These are phyloP conservation scores for Penicillium janthinellum DNA, from an alignment of 2,329 filamentous ascomycete genomes.

Conservation along the genomic window DNA sequence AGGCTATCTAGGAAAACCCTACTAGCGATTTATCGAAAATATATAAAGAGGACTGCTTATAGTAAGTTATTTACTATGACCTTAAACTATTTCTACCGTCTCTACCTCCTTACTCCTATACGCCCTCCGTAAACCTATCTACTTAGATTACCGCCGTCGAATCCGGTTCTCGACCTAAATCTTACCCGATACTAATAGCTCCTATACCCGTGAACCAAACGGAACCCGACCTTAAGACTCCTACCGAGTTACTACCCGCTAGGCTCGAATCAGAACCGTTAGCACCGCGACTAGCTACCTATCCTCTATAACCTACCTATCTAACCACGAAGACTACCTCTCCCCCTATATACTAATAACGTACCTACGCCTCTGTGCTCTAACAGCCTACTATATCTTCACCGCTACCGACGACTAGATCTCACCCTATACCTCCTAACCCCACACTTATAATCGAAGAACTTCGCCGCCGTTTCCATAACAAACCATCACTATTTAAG, in stretches of 20 bases:
- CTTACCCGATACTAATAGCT: background rate
- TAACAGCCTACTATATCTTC: background rate
- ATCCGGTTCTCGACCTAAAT: background rate
- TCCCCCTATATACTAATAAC: background rate
- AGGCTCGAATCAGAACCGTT: background rate
- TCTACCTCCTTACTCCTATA: background rate
- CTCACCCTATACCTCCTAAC: background rate
- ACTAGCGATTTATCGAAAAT: background rate
- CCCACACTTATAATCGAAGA: background rate
- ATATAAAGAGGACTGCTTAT: background rate
- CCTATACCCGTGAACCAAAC: background rate
- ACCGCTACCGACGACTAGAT: background rate
- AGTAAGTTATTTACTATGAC: background rate
- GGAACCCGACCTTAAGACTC: background rate
- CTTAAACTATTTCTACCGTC: background rate
- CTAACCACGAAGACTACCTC: background rate
- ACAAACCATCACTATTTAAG: too few species aligned
- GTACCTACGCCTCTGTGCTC: background rate
- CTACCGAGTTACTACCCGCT: background rate
- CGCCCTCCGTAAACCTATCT: background rate
- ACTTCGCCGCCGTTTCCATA: background rate
- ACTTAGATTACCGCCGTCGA: background rate
- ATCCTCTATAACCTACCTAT: background rate
- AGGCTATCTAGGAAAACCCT: background rate
- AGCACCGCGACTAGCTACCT: background rate